Conservation (phyloP, 768 basidiomycete species). For the Pluteus cervinus region DNA sequence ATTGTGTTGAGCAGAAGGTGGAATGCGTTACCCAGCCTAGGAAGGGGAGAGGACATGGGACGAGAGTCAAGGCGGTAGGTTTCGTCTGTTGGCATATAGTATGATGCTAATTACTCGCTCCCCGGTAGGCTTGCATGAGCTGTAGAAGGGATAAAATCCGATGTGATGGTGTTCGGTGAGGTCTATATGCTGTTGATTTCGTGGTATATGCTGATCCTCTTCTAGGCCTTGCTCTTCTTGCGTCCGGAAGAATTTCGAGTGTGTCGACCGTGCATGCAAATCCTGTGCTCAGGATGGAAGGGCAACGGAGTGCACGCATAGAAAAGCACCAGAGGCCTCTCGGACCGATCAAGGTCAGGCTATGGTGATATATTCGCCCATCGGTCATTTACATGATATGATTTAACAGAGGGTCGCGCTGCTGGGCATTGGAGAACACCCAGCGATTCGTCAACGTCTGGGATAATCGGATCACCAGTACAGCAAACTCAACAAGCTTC, state of each 20-base stretch:
- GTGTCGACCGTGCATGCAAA: constrained; percentile 43
- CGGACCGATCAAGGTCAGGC: too few species aligned
- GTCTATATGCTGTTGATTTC: constrained; percentile 5
- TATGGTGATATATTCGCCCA: too few species aligned
- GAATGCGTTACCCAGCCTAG: constrained; percentile 45
- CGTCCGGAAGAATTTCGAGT: constrained; percentile 44
- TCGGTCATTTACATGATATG: too few species aligned
- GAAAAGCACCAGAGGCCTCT: constrained; percentile 16
- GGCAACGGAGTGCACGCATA: constrained; percentile 41
- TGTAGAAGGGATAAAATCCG: constrained; percentile 55
- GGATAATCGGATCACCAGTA: too few species aligned
- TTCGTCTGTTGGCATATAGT: constrained; percentile 5
- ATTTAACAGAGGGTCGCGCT: too few species aligned
- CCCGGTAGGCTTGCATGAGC: constrained; percentile 45
- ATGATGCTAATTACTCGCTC: constrained; percentile 8
- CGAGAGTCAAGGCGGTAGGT: constrained; percentile 55
- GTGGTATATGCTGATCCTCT: not conserved
- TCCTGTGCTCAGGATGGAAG: constrained; percentile 38
- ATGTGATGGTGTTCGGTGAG: constrained; percentile 52
- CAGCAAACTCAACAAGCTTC: too few species aligned
- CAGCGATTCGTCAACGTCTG: too few species aligned
- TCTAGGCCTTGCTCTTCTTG: constrained; percentile 46
- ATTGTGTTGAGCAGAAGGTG: constrained; percentile 40
- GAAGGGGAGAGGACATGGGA: constrained; percentile 53
- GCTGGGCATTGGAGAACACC: too few species aligned